A percentile compares a stretch with the other conserved stretches of the same genome.
These are phyloP conservation scores for Sclerotiophoma versabilis DNA, from an alignment of 2,329 filamentous ascomycete species.

Conservation along the genomic window DNA sequence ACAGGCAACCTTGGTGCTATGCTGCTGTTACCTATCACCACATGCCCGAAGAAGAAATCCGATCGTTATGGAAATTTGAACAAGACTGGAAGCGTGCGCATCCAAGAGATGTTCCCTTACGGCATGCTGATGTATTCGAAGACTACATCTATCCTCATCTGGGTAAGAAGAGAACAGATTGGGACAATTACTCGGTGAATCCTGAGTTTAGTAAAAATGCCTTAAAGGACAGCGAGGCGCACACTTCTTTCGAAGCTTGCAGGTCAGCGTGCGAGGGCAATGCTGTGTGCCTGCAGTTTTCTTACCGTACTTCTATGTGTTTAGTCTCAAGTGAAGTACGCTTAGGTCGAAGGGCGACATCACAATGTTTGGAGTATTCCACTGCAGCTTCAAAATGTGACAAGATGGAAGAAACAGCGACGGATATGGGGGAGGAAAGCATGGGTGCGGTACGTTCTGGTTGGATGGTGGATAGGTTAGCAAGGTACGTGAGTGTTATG, in stretches of 20 bases:
- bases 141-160: constrained; percentile 6
- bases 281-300: constrained; percentile 12
- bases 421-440: neutral
- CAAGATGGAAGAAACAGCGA: neutral
- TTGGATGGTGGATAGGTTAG: neutral
- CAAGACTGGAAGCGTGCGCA: constrained; percentile 23
- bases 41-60: constrained; percentile 52
- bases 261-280: constrained; percentile 2
- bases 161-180: neutral
- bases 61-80: constrained; percentile 55
- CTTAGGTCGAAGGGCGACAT: neutral
- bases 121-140: constrained; percentile 18
- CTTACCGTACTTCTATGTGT: neutral
- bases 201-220: neutral
- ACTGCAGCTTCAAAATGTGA: constrained; percentile 4
- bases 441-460: neutral
- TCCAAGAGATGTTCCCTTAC: neutral
- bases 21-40: constrained; percentile 58
- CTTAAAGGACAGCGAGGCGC: neutral
- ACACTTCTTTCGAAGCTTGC: constrained; percentile 3
- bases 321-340: constrained; percentile 5
- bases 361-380: constrained; percentile 10
- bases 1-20: constrained; percentile 56
- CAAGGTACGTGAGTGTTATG: neutral
- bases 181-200: constrained; percentile 3